Evolutionary conservation across 2,329 filamentous ascomycete species (phyloP), one percentile per base, ranked within the genome.

Genomic region (Fusarium sp.): DNA sequence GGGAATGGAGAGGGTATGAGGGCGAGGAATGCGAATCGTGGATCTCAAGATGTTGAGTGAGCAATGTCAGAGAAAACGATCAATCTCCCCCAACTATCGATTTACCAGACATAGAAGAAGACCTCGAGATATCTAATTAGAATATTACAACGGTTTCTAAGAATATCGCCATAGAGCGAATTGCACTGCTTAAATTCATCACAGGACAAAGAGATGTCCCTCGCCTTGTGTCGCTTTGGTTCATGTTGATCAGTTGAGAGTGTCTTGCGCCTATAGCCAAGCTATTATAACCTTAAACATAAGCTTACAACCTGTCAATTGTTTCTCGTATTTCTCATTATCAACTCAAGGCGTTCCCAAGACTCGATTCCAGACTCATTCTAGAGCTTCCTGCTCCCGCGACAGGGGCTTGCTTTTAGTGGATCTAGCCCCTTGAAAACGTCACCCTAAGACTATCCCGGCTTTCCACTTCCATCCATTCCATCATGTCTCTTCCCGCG

Each of bases 331-430:
- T 32, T 43, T 32, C 19, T 32, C 19, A 21, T n/a, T 21, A 15
- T 44, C 16, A 23, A 33, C n/a, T 30, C 3, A 23, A 54, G 38
- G 11, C 35, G 43, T 32, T 37, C 23, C 10, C 18, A 40, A 49
- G 43, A 64, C 19, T 18, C 10, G 25, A 32, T 59, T 32, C 32
- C 18, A 60, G 62, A 44, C 40, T 46, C 23, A 18, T 47, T 52
- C 28, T 23, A 69, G 44, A 63, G 42, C 42, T 12, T 19, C 19
- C 23, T 21, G 23, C 6, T 53, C n/a, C 30, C 35, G 44, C 33
- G 35, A 52, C 65, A 58, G 66, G 67, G 67, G 66, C 23, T 37
- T 64, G 21, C n/a, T 49, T 69, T 69, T 69, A 69, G 67, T 69
- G 67, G 67, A 65, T 18, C 67, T 59, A 67, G 56, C 37, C 67